Base-by-base conservation (phyloP, 257 asterid species). In the Phtheirospermum japonicum region DNA sequence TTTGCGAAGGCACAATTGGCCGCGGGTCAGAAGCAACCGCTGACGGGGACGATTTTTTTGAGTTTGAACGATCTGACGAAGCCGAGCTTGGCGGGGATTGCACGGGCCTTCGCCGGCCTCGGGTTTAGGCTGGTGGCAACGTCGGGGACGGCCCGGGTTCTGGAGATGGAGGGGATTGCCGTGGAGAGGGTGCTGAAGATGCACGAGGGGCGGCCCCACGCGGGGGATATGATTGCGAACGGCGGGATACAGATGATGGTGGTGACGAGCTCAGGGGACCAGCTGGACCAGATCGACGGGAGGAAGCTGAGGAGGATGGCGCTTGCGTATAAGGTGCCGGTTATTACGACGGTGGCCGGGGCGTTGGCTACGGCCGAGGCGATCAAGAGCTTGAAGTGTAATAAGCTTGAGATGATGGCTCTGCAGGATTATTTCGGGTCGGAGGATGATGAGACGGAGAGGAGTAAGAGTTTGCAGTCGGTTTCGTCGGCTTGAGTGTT, bases 121-220 rank as follows among this genome's bases (percentile, higher is more conserved):
- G 97, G 97, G 11, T 89, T 93, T 69, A 64, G 7, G n/a, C 72
- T 89, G 4, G 79, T 85, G 30, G 97, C 97, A 7, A 93, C 99
- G 5, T 89, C 97, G 0, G 99, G 99, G 59, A 93, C 99, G 3
- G 96, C 97, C 2, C 87, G 67, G n/a, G 80, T 85, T 19, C 96
- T 89, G 2, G 87, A 93, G 58, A 48, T 73, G 0, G 87, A 82
- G 68, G 90, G 92, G 23, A 57, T 89, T 16, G 89, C 88, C 0
- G 96, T 87, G 9, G 94, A 85, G 52, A 78, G 87, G 2, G 99
- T 89, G 55, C 80, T 93, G 78, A 93, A 93, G 75, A 79, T 93
- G 92, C 96, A 89, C 33, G 99, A 93, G 42, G 99, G 99, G 6
- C 68, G 97, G 62, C 99, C 97, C 10, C 92, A 93, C 61, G 89